phyloP scores from a whole-genome alignment of 2,329 filamentous ascomycete species.

The Berkeleyomyces basicola region DNA sequence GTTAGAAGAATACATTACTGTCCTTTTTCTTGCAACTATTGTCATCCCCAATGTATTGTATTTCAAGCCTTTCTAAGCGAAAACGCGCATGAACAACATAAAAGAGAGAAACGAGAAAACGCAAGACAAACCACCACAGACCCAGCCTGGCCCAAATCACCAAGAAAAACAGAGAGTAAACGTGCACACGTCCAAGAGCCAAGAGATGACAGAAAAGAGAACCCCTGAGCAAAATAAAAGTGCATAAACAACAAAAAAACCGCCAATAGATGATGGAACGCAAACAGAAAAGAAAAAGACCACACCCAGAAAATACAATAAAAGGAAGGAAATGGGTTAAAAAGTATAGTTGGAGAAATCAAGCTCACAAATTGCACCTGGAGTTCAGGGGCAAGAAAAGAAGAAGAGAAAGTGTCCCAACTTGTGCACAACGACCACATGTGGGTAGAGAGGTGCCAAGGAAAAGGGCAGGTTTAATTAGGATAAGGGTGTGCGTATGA shows the following conservation, averaged over 20 bases:
- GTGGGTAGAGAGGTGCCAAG: too few species aligned
- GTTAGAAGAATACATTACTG: too few species aligned
- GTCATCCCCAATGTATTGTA: background rate
- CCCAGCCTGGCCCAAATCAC: background rate
- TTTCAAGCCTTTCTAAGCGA: background rate
- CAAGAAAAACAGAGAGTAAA: background rate
- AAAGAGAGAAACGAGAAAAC: background rate
- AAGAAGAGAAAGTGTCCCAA: too few species aligned
- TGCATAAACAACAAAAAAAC: background rate
- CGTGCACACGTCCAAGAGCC: background rate
- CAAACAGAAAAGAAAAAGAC: background rate
- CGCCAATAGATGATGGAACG: background rate
- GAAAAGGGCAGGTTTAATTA: too few species aligned
- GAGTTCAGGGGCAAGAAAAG: background rate
- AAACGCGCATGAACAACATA: background rate
- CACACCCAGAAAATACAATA: background rate
- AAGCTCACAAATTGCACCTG: background rate
- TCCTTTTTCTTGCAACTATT: too few species aligned
- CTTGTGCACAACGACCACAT: too few species aligned
- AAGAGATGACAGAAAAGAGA: conserved; percentile 1
- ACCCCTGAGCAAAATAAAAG: background rate
- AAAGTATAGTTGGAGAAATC: conserved; percentile 5
- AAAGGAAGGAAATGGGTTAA: background rate
- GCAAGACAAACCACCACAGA: background rate
- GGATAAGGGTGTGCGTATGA: too few species aligned